Evolutionary conservation across 2,329 filamentous ascomycete species (phyloP), one percentile per base, ranked within the genome.

Genomic region (Leptographium galeiforme): DNA sequence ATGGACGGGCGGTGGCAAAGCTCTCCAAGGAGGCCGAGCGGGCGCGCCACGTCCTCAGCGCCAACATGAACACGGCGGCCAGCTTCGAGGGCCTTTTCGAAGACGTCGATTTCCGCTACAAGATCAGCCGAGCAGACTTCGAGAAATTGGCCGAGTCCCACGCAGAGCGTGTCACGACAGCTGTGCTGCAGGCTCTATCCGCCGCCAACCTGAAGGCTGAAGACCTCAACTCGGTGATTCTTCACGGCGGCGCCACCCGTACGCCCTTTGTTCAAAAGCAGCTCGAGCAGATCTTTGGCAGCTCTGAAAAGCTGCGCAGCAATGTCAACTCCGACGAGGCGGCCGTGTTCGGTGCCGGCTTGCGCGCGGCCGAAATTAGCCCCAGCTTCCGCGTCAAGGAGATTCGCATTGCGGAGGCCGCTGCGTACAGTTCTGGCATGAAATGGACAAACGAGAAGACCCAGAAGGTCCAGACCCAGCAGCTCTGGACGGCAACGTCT

Each of bases 291-390:
- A 69, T 87, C 45, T 78, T 83, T 50, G 86, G 87, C 40, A 79
- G 77, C 18, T 69, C 82, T 8, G 81, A 85, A 51, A 96, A 95
- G 73, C 76, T 98, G 56, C 85, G 89, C 59, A 86, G 84, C 63
- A 98, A 94, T 62, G 93, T 98, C 64, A 98, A 98, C 71, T 87
- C 91, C 12, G 93, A 98, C 63, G 93, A 98, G 70, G 86, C 93
- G 30, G 93, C 93, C 50, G 93, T 95, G 11, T 95, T 97, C 67
- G 93, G 93, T 61, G 91, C 93, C 53, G 90, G 86, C 33, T 97
- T 98, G 76, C 88, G 90, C 64, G 93, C 88, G 50, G 93, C 93
- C 51, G 82, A 88, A 61, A 77, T 98, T 55, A 96, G 89, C 70
- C 89, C 91, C 43, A 91, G 87, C 66, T 98, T 98, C 81, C 85